These are phyloP conservation scores for Arthromyces matolae DNA, from an alignment of 768 basidiomycete genomes.

Conservation along the genomic window DNA sequence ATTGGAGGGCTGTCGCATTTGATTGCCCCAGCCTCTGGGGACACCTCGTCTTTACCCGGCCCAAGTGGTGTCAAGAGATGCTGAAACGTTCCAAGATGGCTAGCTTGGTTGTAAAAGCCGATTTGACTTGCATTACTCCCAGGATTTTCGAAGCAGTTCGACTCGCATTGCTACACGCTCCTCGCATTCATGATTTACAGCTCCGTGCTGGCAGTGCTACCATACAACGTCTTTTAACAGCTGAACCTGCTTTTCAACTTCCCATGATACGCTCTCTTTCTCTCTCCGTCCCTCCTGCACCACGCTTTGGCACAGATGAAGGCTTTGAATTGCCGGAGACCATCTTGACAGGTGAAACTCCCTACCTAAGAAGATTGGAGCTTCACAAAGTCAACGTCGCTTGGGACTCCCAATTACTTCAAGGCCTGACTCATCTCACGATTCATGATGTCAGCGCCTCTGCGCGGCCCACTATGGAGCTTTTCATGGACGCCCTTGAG, in stretches of 20 bases:
- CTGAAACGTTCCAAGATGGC: slow-evolving; percentile 42
- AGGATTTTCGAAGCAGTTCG: slow-evolving; percentile 25
- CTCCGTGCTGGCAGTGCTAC: slow-evolving; percentile 22
- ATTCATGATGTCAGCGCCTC: slow-evolving; percentile 25
- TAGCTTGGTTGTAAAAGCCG: slow-evolving; percentile 27
- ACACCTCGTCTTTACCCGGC: slow-evolving; percentile 28
- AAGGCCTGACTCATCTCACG: slow-evolving; percentile 34
- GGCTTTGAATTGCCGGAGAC: slow-evolving; percentile 21
- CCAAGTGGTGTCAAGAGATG: slow-evolving; percentile 39
- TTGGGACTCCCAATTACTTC: slow-evolving; percentile 33
- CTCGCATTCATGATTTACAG: slow-evolving; percentile 31
- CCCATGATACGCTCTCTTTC: slow-evolving; percentile 31
- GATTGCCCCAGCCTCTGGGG: slow-evolving; percentile 40
- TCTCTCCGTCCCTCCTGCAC: slow-evolving; percentile 18
- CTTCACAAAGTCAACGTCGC: slow-evolving; percentile 31
- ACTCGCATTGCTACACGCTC: slow-evolving; percentile 27
- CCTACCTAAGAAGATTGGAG: slow-evolving; percentile 33
- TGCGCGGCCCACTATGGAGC: slow-evolving; percentile 26
- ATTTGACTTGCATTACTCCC: slow-evolving; percentile 23
- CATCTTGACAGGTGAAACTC: slow-evolving; percentile 29
- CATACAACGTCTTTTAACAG: slow-evolving; percentile 24
- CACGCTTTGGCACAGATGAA: slow-evolving; percentile 15
- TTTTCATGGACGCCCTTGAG: slow-evolving; percentile 30
- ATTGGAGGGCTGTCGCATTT: slow-evolving; percentile 44
- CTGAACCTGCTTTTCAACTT: slow-evolving; percentile 20